Evolutionary conservation across 202 grass and related monocot genomes (phyloP).

Genomic region (Panicum hallii): DNA sequence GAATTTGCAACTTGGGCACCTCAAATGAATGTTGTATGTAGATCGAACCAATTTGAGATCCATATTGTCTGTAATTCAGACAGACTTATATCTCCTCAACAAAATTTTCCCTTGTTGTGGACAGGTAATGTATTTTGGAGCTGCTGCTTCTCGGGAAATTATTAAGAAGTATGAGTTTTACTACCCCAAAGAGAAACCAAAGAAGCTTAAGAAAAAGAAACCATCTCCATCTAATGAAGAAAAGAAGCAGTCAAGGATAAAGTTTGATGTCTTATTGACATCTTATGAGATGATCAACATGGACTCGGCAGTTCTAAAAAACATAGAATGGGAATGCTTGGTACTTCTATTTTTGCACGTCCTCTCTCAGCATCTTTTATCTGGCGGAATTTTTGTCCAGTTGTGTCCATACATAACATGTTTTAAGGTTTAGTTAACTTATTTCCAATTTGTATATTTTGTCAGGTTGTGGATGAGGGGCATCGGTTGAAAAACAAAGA

Average conservation of each 20-base stretch:
- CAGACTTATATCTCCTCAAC: background rate
- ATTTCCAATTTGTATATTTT: slow-evolving; percentile 36
- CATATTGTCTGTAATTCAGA: slow-evolving; percentile 41
- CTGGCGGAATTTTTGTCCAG: slow-evolving; percentile 21
- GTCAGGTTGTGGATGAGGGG: slow-evolving; percentile 96
- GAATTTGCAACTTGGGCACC: slow-evolving; percentile 99
- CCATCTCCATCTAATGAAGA: slow-evolving; percentile 59
- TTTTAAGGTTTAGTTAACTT: slow-evolving; percentile 39
- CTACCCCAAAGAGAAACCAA: slow-evolving; percentile 75
- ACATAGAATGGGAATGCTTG: slow-evolving; percentile 98
- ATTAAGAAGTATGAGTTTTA: slow-evolving; percentile 95
- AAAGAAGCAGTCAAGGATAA: slow-evolving; percentile 87
- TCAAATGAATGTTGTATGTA: slow-evolving; percentile 96
- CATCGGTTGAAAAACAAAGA: slow-evolving; percentile 99
- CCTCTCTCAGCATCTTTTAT: slow-evolving; percentile 16
- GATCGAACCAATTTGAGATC: slow-evolving; percentile 40
- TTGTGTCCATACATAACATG: slow-evolving; percentile 12
- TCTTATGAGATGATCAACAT: slow-evolving; percentile 99
- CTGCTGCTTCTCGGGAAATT: slow-evolving; percentile 71
- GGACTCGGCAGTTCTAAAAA: slow-evolving; percentile 87
- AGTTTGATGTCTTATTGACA: slow-evolving; percentile 98
- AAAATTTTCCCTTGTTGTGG: slow-evolving; percentile 44
- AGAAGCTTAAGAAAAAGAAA: slow-evolving; percentile 85
- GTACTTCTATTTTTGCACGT: slow-evolving; percentile 54
- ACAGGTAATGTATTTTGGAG: slow-evolving; percentile 96